phyloP scores from a whole-genome alignment of 208 protist species.

The Leishmania tarentolae region DNA sequence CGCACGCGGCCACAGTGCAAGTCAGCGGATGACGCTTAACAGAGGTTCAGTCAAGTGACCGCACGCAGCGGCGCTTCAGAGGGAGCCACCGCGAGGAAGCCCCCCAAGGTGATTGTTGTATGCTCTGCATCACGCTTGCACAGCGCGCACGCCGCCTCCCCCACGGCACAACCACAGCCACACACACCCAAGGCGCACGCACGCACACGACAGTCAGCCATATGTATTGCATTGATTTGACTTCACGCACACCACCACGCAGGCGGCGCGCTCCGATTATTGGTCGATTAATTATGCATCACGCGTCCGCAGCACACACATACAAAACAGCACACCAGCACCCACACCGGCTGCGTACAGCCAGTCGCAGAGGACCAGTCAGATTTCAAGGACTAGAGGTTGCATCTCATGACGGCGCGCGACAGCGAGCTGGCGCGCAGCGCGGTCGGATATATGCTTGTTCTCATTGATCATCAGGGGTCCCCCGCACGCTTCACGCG shows the following conservation, averaged over 20 bases:
- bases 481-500: constrained; percentile 1
- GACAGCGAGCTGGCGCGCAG: constrained; percentile 16
- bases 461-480: constrained; percentile 55
- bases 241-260: constrained; percentile 15
- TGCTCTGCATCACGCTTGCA: constrained; percentile 41
- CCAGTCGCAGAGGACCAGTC: constrained; percentile 8
- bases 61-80: constrained; percentile 25
- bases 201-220: constrained; percentile 2
- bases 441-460: constrained; percentile 60
- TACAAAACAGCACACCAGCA: neutral
- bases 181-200: neutral
- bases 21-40: constrained; percentile 54
- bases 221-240: constrained; percentile 16
- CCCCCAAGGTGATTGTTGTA: constrained; percentile 32
- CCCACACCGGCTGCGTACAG: neutral
- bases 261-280: constrained; percentile 11
- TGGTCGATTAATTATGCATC: constrained; percentile 16
- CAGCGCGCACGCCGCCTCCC: constrained; percentile 4
- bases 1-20: constrained; percentile 2
- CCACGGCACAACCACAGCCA: neutral
- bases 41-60: constrained; percentile 28
- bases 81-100: constrained; percentile 22
- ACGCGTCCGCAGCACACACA: constrained; percentile 6
- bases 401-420: constrained; percentile 33
- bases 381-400: constrained; percentile 62